A percentile compares a stretch with the other conserved stretches of the same genome.
Evolutionary conservation across 345 rosid species (phyloP).

Genomic region (Turnera subulata): DNA sequence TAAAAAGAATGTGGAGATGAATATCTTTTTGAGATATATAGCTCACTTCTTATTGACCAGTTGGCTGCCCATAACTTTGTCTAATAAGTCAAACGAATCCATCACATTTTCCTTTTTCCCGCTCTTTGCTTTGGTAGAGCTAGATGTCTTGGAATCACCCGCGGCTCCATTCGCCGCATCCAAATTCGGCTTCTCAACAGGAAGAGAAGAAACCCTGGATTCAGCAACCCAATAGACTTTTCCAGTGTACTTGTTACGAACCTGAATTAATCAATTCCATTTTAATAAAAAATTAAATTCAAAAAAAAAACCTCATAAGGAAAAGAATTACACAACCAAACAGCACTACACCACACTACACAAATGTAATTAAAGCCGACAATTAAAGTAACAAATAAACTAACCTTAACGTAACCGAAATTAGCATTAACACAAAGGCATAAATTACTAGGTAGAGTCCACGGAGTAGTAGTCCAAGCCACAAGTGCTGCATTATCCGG

Average conservation of each 20-base stretch:
- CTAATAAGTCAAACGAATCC: conserved; percentile 62
- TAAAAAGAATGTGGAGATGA: too few relatives aligned
- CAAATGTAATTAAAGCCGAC: too few relatives aligned
- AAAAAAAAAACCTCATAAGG: too few relatives aligned
- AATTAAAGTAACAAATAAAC: too few relatives aligned
- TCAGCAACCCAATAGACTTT: conserved; percentile 79
- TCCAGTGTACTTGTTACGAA: conserved; percentile 65
- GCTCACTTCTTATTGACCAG: conserved; percentile 82
- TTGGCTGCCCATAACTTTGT: conserved; percentile 57
- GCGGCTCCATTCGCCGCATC: conserved; percentile 40
- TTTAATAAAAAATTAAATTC: too few relatives aligned
- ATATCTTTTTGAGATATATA: too few relatives aligned
- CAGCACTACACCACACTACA: too few relatives aligned
- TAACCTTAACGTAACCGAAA: conserved; percentile 70
- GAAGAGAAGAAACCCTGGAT: conserved; percentile 69
- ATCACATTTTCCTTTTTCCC: conserved; percentile 48
- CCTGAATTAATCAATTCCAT: conserved; percentile 52
- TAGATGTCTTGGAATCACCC: conserved; percentile 44
- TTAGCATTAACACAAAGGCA: conserved; percentile 85
- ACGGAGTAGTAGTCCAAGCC: conserved; percentile 98
- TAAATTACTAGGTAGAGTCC: conserved; percentile 98
- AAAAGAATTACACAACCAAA: too few relatives aligned
- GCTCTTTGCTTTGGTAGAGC: conserved; percentile 58
- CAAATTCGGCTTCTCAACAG: conserved; percentile 69
- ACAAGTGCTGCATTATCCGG: conserved; percentile 76